These are phyloP conservation scores for Oligophagozyma castellii DNA, from an alignment of 1,139 yeast species.

Conservation along the genomic window DNA sequence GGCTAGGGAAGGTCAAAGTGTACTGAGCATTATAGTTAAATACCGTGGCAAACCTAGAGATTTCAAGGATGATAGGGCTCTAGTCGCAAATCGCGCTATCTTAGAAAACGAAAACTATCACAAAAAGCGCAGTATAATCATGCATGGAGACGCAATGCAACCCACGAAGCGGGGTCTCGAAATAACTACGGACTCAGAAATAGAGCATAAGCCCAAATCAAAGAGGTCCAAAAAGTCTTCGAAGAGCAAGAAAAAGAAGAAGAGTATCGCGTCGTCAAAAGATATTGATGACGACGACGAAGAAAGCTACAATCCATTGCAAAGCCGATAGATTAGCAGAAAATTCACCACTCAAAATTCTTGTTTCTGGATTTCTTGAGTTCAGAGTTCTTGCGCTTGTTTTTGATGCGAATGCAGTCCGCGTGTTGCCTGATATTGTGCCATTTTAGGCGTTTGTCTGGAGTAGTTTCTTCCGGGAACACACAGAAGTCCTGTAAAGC, in stretches of 20 bases:
- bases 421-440: slow-evolving; percentile 31
- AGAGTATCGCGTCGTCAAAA: not conserved
- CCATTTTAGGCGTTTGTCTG: slow-evolving; percentile 45
- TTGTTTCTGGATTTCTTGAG: slow-evolving; percentile 38
- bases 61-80: slow-evolving; percentile 60
- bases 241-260: slow-evolving; percentile 4
- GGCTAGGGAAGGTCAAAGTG: slow-evolving; percentile 56
- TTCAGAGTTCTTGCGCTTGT: slow-evolving; percentile 40
- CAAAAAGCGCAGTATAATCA: slow-evolving; percentile 20
- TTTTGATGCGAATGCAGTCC: slow-evolving; percentile 35
- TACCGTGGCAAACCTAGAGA: slow-evolving; percentile 68
- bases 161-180: slow-evolving; percentile 12
- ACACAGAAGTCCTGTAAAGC: slow-evolving; percentile 37
- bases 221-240: slow-evolving; percentile 10
- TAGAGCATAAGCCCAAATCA: slow-evolving; percentile 10
- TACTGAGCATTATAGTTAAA: slow-evolving; percentile 72
- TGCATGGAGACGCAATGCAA: slow-evolving; percentile 14
- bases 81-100: slow-evolving; percentile 50
- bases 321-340: not conserved
- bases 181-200: slow-evolving; percentile 7
- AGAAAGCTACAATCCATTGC: slow-evolving; percentile 7
- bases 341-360: not conserved
- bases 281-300: slow-evolving; percentile 4
- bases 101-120: slow-evolving; percentile 24
- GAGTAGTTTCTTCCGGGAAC: slow-evolving; percentile 38